A percentile compares a stretch with the other conserved stretches of the same genome.
These are phyloP conservation scores for Lactarius deliciosus DNA, from an alignment of 768 basidiomycete species.

Conservation along the genomic window DNA sequence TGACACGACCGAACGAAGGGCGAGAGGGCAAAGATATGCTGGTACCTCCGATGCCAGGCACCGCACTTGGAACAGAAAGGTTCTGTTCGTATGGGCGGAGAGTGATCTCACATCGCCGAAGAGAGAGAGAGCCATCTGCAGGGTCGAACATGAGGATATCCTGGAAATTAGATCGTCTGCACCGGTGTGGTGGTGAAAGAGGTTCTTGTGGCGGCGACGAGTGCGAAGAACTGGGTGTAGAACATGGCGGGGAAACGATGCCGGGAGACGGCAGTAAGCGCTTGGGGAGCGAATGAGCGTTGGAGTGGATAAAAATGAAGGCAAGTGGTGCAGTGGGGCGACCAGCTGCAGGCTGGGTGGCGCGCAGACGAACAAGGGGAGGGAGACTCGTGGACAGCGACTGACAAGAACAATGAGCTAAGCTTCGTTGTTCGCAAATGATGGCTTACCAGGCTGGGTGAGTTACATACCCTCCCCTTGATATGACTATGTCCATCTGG, in stretches of 20 bases:
- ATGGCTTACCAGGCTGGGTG: slow-evolving; percentile 45
- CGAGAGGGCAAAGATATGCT: slow-evolving; percentile 63
- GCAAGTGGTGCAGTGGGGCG: slow-evolving; percentile 45
- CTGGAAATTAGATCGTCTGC: slow-evolving; percentile 50
- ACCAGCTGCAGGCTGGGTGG: slow-evolving; percentile 31
- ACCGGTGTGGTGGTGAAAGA: slow-evolving; percentile 33
- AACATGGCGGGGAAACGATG: slow-evolving; percentile 33
- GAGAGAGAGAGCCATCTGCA: slow-evolving; percentile 50
- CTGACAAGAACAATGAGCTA: slow-evolving; percentile 39
- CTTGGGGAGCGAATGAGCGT: slow-evolving; percentile 40
- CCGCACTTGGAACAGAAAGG: slow-evolving; percentile 32
- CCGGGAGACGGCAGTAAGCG: slow-evolving; percentile 42
- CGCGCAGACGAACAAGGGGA: slow-evolving; percentile 56
- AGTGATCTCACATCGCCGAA: slow-evolving; percentile 55
- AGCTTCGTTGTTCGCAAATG: not conserved
- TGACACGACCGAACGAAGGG: slow-evolving; percentile 44
- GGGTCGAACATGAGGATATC: slow-evolving; percentile 72
- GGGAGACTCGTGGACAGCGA: slow-evolving; percentile 52
- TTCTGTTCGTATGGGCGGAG: slow-evolving; percentile 32
- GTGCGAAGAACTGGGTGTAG: slow-evolving; percentile 35
- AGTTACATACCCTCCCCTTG: slow-evolving; percentile 56
- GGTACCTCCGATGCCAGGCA: slow-evolving; percentile 43
- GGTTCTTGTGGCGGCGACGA: slow-evolving; percentile 35
- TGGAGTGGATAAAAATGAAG: slow-evolving; percentile 51
- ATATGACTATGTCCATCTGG: slow-evolving; percentile 63